phyloP scores from a whole-genome alignment of 2,329 filamentous ascomycete species.

The Helotiales sp. region DNA sequence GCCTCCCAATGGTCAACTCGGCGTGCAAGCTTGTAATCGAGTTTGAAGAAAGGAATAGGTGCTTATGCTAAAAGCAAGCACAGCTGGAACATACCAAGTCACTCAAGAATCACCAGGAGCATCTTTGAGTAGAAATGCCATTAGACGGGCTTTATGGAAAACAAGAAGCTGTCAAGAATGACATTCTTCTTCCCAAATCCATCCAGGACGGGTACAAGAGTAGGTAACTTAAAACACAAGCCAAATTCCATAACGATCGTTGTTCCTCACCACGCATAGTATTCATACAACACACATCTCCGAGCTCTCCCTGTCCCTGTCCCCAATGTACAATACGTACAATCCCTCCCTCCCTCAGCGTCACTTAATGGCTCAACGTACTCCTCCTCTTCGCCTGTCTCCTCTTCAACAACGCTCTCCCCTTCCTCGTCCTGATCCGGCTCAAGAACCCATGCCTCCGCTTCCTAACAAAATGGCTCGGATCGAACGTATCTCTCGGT shows the following conservation, averaged over 20 bases:
- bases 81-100: too few relatives aligned
- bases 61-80: too few relatives aligned
- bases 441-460: constrained; percentile 45
- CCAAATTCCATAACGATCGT: neutral
- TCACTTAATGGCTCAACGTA: constrained; percentile 44
- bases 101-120: too few relatives aligned
- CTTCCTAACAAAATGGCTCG: constrained; percentile 46
- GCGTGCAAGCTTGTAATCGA: too few relatives aligned
- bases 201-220: neutral
- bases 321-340: neutral
- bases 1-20: too few relatives aligned
- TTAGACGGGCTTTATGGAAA: too few relatives aligned
- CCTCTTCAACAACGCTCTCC: constrained; percentile 39
- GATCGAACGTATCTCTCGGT: constrained; percentile 43
- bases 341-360: too few relatives aligned
- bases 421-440: constrained; percentile 42
- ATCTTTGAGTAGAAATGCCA: too few relatives aligned
- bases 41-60: too few relatives aligned
- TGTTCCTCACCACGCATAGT: neutral
- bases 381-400: constrained; percentile 42
- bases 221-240: neutral
- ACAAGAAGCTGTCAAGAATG: too few relatives aligned
- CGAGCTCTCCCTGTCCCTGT: neutral
- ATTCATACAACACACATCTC: constrained; percentile 2
- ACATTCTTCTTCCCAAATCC: too few relatives aligned